Evolutionary conservation across 148 eudicot species (phyloP).

Genomic region (Heliosperma pusillum): DNA sequence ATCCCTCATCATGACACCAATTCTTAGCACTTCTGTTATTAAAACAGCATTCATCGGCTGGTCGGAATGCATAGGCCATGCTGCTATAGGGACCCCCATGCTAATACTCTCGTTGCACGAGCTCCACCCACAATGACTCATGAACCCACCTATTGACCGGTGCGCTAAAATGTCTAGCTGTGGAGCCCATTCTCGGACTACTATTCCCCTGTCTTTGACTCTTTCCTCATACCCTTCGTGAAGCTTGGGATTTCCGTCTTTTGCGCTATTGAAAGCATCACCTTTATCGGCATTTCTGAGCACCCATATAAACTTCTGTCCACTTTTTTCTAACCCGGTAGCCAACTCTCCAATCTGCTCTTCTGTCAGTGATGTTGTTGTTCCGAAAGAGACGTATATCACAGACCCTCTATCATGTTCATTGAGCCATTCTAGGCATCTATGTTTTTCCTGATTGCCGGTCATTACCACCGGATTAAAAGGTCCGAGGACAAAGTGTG

Average conservation of each 20-base stretch:
- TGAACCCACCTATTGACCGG: slow-evolving; percentile 40
- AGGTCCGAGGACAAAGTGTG: background rate
- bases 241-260: background rate
- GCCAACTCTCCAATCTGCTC: background rate
- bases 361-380: background rate
- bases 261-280: background rate
- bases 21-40: slow-evolving; percentile 27
- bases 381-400: background rate
- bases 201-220: background rate
- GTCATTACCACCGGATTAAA: background rate
- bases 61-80: slow-evolving; percentile 57
- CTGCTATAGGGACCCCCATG: slow-evolving; percentile 46
- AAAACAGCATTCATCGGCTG: slow-evolving; percentile 42
- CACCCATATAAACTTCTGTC: slow-evolving; percentile 52
- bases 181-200: slow-evolving; percentile 38
- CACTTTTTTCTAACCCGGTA: slow-evolving; percentile 17
- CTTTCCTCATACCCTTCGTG: slow-evolving; percentile 31
- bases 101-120: slow-evolving; percentile 25
- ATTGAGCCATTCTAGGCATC: background rate
- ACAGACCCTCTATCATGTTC: background rate
- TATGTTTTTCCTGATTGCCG: background rate
- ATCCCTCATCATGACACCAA: slow-evolving; percentile 35
- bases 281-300: slow-evolving; percentile 25
- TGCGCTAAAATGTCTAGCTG: slow-evolving; percentile 49
- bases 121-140: slow-evolving; percentile 18